These are phyloP conservation scores for Candida suzukii DNA, from an alignment of 805 yeast species.

Conservation along the genomic window DNA sequence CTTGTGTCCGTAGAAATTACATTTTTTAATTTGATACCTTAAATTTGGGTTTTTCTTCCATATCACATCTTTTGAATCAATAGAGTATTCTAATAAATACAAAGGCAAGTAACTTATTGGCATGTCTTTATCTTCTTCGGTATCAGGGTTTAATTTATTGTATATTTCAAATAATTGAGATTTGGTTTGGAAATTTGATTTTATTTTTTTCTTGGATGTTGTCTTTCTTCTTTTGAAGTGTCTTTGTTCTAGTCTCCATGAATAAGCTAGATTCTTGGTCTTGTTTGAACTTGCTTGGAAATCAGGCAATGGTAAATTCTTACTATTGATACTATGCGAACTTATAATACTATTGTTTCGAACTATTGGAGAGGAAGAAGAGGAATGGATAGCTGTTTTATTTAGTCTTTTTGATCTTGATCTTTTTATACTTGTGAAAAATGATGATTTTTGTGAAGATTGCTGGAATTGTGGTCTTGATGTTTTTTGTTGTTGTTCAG, in stretches of 20 bases:
- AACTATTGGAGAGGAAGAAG: not conserved
- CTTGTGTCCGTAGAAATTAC: constrained; percentile 3
- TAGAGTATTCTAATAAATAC: constrained; percentile 12
- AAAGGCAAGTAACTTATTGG: constrained; percentile 7
- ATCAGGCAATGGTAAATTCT: not conserved
- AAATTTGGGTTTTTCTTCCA: constrained; percentile 16
- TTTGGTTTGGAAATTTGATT: constrained; percentile 3
- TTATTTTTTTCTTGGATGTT: not conserved
- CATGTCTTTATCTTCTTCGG: constrained; percentile 8
- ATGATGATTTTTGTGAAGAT: no score
- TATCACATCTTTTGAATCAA: constrained; percentile 7
- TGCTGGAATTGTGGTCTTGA: no score
- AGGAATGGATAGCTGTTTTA: no score
- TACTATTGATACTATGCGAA: not conserved
- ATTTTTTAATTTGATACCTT: constrained; percentile 11
- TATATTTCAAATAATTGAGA: no score
- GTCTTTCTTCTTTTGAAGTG: not conserved
- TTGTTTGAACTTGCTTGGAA: not conserved
- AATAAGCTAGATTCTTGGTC: not conserved
- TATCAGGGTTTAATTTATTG: no score
- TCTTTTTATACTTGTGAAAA: not conserved
- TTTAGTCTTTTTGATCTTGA: not conserved
- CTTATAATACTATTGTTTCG: not conserved
- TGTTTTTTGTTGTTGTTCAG: no score
- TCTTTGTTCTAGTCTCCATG: not conserved